Evolutionary conservation across 2,329 filamentous ascomycete species (phyloP).

Genomic region (Hymenoscyphus albidus): DNA sequence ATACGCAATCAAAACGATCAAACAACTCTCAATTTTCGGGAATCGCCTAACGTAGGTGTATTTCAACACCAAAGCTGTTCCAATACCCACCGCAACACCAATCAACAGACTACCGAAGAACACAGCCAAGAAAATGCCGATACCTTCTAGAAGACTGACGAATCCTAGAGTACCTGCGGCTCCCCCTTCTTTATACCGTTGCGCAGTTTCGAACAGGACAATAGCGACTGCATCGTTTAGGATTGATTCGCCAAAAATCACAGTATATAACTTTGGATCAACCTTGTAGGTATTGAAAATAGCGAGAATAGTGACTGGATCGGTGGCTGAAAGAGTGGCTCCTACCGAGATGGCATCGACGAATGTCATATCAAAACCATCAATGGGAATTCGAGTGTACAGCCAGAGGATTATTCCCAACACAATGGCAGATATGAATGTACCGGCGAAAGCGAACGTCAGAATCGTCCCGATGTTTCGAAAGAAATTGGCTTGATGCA

Average conservation of each 20-base stretch:
- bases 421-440: slow-evolving; percentile 94
- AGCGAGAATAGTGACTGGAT: slow-evolving; percentile 94
- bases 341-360: slow-evolving; percentile 96
- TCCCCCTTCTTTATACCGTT: slow-evolving; percentile 78
- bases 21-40: slow-evolving; percentile 93
- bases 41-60: slow-evolving; percentile 90
- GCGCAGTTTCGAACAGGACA: slow-evolving; percentile 95
- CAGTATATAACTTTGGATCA: slow-evolving; percentile 95
- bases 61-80: slow-evolving; percentile 83
- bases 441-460: slow-evolving; percentile 95
- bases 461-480: slow-evolving; percentile 95
- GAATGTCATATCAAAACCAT: slow-evolving; percentile 81
- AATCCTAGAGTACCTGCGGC: slow-evolving; percentile 68
- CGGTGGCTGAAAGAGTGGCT: slow-evolving; percentile 92
- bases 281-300: slow-evolving; percentile 99
- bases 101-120: slow-evolving; percentile 95
- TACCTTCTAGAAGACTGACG: slow-evolving; percentile 81
- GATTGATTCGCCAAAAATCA: slow-evolving; percentile 98
- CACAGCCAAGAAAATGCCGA: slow-evolving; percentile 89
- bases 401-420: slow-evolving; percentile 84
- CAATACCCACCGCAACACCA: slow-evolving; percentile 81
- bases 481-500: slow-evolving; percentile 99
- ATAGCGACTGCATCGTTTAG: slow-evolving; percentile 98
- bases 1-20: slow-evolving; percentile 91
- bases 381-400: slow-evolving; percentile 82